A percentile compares a stretch with the other conserved stretches of the same genome.
phyloP scores from a whole-genome alignment of 2,329 filamentous ascomycete species.

The Xylaria sp. region DNA sequence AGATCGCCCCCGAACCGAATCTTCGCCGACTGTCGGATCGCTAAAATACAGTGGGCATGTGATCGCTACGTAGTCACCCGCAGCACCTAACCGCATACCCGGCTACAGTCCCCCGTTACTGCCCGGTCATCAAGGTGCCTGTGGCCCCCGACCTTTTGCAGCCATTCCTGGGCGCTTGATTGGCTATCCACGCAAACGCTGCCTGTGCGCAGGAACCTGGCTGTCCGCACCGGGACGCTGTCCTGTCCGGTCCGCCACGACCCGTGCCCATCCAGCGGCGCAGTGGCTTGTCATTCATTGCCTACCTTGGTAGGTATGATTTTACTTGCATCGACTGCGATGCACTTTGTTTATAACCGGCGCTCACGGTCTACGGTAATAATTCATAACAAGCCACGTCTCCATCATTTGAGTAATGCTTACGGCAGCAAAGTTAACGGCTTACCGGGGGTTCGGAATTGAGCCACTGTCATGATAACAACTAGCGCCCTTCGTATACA shows the following conservation, averaged over 20 bases:
- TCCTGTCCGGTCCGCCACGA: constrained; percentile 1
- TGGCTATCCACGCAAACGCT: neutral
- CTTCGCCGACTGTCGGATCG: constrained; percentile 31
- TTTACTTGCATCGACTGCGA: neutral
- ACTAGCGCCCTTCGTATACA: neutral
- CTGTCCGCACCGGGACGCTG: neutral
- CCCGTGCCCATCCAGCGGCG: neutral
- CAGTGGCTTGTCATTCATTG: neutral
- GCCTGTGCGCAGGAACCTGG: neutral
- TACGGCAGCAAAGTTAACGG: neutral
- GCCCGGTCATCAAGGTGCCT: neutral
- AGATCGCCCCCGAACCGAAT: constrained; percentile 11
- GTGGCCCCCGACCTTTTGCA: neutral
- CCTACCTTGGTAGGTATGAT: neutral
- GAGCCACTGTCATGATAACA: neutral
- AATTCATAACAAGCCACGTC: neutral
- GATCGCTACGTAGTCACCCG: neutral
- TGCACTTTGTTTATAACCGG: neutral
- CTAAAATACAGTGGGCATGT: constrained; percentile 28
- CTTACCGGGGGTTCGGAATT: neutral
- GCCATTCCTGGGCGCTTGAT: neutral
- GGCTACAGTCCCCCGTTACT: neutral
- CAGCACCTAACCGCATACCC: neutral
- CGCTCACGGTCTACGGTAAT: neutral
- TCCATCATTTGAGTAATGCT: neutral